phyloP scores from a whole-genome alignment of 768 basidiomycete genomes.

The Pleurotus sapidus region DNA sequence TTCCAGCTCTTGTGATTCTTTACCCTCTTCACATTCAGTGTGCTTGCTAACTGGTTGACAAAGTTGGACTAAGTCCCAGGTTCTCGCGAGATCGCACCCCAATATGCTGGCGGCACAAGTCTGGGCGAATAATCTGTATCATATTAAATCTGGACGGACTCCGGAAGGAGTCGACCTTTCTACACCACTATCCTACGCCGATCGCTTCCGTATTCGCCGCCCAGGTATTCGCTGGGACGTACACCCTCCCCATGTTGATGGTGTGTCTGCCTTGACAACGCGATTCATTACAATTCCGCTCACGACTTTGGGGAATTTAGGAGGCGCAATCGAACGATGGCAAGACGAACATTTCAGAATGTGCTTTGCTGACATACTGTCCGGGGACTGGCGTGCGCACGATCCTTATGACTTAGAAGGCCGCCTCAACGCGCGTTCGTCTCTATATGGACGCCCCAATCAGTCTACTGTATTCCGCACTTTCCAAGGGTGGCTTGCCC shows the following conservation, averaged over 20 bases:
- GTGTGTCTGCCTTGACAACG: constrained; percentile 12
- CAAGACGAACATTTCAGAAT: constrained; percentile 46
- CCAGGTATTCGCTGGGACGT: constrained; percentile 47
- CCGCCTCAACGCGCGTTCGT: constrained; percentile 47
- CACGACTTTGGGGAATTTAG: constrained; percentile 25
- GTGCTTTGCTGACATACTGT: constrained; percentile 50
- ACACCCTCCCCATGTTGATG: constrained; percentile 27
- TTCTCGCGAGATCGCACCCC: constrained; percentile 54
- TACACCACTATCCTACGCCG: constrained; percentile 56
- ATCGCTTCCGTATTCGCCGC: constrained; percentile 61
- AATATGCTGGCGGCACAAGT: constrained; percentile 44
- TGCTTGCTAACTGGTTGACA: neutral
- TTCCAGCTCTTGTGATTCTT: constrained; percentile 51
- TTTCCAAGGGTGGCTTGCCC: constrained; percentile 60
- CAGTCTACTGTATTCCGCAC: constrained; percentile 39
- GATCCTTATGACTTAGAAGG: constrained; percentile 54
- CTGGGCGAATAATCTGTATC: constrained; percentile 52
- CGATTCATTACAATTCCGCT: constrained; percentile 8
- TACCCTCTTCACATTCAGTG: neutral
- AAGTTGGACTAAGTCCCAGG: constrained; percentile 36
- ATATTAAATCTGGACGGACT: constrained; percentile 23
- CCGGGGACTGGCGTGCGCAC: constrained; percentile 48
- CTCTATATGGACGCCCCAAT: constrained; percentile 45
- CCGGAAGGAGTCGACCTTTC: constrained; percentile 47
- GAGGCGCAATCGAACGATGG: constrained; percentile 64